Evolutionary conservation across 192 early-diverging fungal species (phyloP), one percentile per base, ranked within the genome.

Genomic region (Geosiphon pyriformis): DNA sequence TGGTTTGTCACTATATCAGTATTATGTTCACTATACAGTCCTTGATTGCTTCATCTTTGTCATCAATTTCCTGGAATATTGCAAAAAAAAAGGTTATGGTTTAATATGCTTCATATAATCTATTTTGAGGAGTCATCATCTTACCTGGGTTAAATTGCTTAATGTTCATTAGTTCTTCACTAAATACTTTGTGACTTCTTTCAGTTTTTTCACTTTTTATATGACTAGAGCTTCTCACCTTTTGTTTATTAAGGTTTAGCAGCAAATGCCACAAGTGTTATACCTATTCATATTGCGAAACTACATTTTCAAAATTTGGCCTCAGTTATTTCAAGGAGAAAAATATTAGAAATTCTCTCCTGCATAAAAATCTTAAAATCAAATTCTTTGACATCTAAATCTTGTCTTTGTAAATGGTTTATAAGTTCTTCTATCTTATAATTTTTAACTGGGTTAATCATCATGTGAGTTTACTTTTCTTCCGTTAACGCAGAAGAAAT

Each of bases 131-230:
- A 10, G 15, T 42, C 37, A n/a, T 47, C 8, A 47, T 18, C 26
- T 12, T 54, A 54, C 52, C 52, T 20, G 52, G 52, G 20, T 54
- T 54, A 20, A 54, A 54, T 54, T 54, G 52, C 20, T 54, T 54
- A 7, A 54, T 54, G 26, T 20, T 23, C 20, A 20, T 54, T 23
- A 54, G 6, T 12, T 54, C 52, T 20, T 54, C 52, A 12, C 52
- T 20, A 54, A 12, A 12, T 6, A 54, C 52, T 20, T 54, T 54
- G 20, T 54, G 20, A 54, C 52, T 6, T 54, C 26, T 20, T 54
- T 26, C 20, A 54, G 52, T 26, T 54, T 20, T 26, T 54, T 20
- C 20, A 54, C 4, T 6, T 54, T 54, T 54, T 54, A 20, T 54
- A 54, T 54, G 52, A 54, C 52, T 6, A 54, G 26, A 54, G 26